Evolutionary conservation across 2,329 filamentous ascomycete species (phyloP), one percentile per base, ranked within the genome.

Genomic region (Hypocreales sp.): DNA sequence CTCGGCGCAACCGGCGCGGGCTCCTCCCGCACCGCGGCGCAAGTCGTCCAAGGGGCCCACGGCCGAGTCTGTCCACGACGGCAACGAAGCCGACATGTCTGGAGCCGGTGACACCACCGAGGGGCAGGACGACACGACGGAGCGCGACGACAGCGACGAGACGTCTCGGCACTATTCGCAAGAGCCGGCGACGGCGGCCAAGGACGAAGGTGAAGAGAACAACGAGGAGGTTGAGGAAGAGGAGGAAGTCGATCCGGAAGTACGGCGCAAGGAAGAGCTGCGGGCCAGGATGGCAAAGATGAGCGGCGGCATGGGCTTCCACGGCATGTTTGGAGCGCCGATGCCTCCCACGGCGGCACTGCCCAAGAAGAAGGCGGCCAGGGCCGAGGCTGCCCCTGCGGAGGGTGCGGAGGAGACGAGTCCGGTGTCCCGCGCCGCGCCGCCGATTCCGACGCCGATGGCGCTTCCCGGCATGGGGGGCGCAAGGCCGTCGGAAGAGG

Each of bases 281-380:
- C 73, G 90, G 33, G 84, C 90, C 35, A 74, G 90, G 41, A 98
- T 98, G 83, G 90, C 90, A 24, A 94, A 93, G 56, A 90, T 98
- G 79, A 92, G 87, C 40, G 87, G 87, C 30, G 87, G 87, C 14
- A 93, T 93, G 82, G 83, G 83, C 25, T 92, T 95, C 78, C 74
- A 83, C 47, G 82, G 83, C 41, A 90, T 95, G 74, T 92, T 92
- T 50, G 82, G 81, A 12, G 67, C 69, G 13, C 72, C 75, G 20
- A 72, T 72, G 33, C 69, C 83, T 48, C 67, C 74, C 11, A 66
- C 78, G 15, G 45, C 57, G 17, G 41, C 58, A 7, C 49, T 58
- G 7, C 49, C 58, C 8, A 55, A 60, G 22, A 72, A 73, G 51
- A 73, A 72, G 25, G 40, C 52, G 8, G 39, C 48, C 21, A 57